Percentiles rank a stretch among this genome's conserved stretches.
Evolutionary conservation across 495 filamentous ascomycete genomes (phyloP).

Genomic region (Penicillium taxi): DNA sequence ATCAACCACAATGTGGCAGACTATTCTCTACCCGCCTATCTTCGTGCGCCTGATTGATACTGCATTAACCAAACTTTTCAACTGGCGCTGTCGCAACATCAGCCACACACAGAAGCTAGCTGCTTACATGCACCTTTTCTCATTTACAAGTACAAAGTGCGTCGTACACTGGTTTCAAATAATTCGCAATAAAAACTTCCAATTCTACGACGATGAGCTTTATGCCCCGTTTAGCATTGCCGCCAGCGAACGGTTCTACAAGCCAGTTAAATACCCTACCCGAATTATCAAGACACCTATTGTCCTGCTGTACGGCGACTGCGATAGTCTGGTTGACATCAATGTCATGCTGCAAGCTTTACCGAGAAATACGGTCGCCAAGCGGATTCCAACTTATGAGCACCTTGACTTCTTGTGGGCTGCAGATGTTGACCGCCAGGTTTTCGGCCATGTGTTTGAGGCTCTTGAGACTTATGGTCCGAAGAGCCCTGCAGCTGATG

Average conservation of each 20-base stretch:
- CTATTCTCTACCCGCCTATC: slow-evolving; percentile 87
- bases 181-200: slow-evolving; percentile 87
- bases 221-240: slow-evolving; percentile 53
- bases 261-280: slow-evolving; percentile 92
- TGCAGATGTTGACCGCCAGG: slow-evolving; percentile 68
- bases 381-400: slow-evolving; percentile 81
- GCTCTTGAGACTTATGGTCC: slow-evolving; percentile 60
- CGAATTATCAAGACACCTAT: slow-evolving; percentile 95
- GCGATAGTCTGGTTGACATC: slow-evolving; percentile 93
- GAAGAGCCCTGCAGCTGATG: slow-evolving; percentile 6
- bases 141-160: slow-evolving; percentile 89
- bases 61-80: slow-evolving; percentile 73
- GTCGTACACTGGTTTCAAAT: slow-evolving; percentile 99
- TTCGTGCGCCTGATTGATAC: slow-evolving; percentile 85
- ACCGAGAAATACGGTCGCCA: slow-evolving; percentile 73
- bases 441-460: slow-evolving; percentile 85
- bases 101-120: slow-evolving; percentile 83
- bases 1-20: slow-evolving; percentile 95
- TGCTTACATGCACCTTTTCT: slow-evolving; percentile 94
- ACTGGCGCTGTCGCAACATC: slow-evolving; percentile 85
- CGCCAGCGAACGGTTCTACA: slow-evolving; percentile 60
- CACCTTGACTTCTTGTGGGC: slow-evolving; percentile 99
- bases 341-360: slow-evolving; percentile 82
- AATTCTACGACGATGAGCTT: slow-evolving; percentile 97
- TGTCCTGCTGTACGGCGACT: slow-evolving; percentile 86